Evolutionary conservation across 768 basidiomycete genomes (phyloP).

Genomic region (Boletus speciosus): DNA sequence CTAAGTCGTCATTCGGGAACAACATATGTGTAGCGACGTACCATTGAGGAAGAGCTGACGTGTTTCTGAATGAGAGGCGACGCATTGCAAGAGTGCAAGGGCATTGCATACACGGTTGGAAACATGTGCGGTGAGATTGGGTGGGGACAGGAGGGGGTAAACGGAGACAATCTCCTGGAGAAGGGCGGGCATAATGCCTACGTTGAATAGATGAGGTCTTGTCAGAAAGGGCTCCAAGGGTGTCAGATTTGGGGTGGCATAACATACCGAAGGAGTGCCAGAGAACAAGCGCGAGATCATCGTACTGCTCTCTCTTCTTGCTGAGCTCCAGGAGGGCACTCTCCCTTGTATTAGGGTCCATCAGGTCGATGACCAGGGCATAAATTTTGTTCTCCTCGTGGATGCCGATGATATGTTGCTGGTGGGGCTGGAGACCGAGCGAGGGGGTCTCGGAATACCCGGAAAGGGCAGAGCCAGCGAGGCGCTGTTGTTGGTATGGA

Average conservation of each 20-base stretch:
- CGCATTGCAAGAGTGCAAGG: slow-evolving; percentile 94
- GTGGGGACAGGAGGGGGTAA: slow-evolving; percentile 92
- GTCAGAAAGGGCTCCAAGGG: background rate
- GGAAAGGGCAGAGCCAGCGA: slow-evolving; percentile 26
- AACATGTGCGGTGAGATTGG: slow-evolving; percentile 93
- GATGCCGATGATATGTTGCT: slow-evolving; percentile 49
- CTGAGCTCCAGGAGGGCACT: slow-evolving; percentile 90
- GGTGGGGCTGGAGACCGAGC: slow-evolving; percentile 48
- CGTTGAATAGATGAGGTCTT: background rate
- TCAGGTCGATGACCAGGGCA: slow-evolving; percentile 80
- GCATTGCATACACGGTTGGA: slow-evolving; percentile 99
- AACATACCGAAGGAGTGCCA: slow-evolving; percentile 94
- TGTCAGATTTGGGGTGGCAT: background rate
- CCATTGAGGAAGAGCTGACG: slow-evolving; percentile 93
- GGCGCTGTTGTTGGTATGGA: slow-evolving; percentile 51
- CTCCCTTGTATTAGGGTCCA: slow-evolving; percentile 82
- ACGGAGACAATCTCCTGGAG: slow-evolving; percentile 98
- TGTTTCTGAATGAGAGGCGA: slow-evolving; percentile 96
- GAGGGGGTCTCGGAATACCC: slow-evolving; percentile 65
- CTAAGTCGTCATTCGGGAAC: background rate
- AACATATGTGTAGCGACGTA: slow-evolving; percentile 30
- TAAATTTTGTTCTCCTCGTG: slow-evolving; percentile 86
- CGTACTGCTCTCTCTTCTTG: slow-evolving; percentile 99
- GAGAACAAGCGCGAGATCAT: slow-evolving; percentile 93
- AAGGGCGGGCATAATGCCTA: slow-evolving; percentile 96